Evolutionary conservation across 2,329 filamentous ascomycete genomes (phyloP), one percentile per base, ranked within the genome.

Genomic region (Nemania serpens): DNA sequence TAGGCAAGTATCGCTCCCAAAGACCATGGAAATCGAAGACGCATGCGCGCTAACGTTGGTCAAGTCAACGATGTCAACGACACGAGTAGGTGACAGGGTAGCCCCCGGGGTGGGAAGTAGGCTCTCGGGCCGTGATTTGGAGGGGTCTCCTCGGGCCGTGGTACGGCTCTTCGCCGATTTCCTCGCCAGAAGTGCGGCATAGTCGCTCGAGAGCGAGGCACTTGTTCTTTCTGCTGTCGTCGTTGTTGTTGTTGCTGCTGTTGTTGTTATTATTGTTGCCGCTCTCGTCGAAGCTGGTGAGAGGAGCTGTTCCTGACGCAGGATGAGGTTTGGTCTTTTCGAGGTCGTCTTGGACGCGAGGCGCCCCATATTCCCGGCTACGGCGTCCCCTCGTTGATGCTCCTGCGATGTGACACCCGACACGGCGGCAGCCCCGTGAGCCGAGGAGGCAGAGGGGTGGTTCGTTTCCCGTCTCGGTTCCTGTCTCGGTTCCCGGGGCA

Each of bases 281-380:
- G 43, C 22, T 5, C 68, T 72, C 1, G 75, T 76, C 29, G 76
- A 75, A 18, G 71, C 67, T 2, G 81, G 80, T 0, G 78, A 80
- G 10, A 77, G 75, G 43, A 79, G 73, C 51, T 77, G 79, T 49
- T 78, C 73, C 62, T 75, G 75, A 46, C 74, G 78, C 9, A 78
- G 73, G 20, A 81, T 62, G 25, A 84, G 75, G 29, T 75, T 76
- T 5, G 79, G 79, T 59, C 77, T 80, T 64, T 77, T 83, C 5
- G 76, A 71, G 63, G 75, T 79, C n/a, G 76, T 74, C 46, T 73
- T 78, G 6, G 79, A 77, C 13, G 75, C 76, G 50, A 82, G 69
- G 48, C 76, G 76, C 29, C 78, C 80, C 81, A 84, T 84, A 17
- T 61, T 69, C 60, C 56, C 47, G 36, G 62, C 64, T 68, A 64